phyloP scores from a whole-genome alignment of 331 rosid genomes.

The Rosa hybrid region DNA sequence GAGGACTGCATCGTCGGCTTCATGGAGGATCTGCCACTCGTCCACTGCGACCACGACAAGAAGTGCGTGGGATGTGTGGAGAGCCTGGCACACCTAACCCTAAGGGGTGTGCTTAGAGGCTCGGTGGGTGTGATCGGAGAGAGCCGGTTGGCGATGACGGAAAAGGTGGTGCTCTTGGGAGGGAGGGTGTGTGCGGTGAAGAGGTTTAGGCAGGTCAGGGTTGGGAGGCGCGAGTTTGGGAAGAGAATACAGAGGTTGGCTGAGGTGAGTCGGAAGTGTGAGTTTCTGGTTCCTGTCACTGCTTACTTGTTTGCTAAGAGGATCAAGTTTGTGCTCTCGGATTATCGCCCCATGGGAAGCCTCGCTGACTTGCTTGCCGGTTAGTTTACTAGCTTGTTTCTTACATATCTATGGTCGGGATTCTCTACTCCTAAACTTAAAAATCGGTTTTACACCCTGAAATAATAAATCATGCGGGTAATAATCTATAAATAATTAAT shows the following conservation, averaged over 20 bases:
- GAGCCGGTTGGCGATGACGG: conserved; percentile 30
- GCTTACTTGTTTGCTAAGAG: conserved; percentile 35
- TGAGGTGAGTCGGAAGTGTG: conserved; percentile 6
- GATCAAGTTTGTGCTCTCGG: conserved; percentile 30
- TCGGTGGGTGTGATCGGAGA: conserved; percentile 35
- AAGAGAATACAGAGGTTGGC: conserved; percentile 26
- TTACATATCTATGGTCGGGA: background rate
- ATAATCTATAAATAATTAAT: too few relatives aligned
- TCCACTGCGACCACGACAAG: conserved; percentile 20
- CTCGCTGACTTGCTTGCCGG: conserved; percentile 34
- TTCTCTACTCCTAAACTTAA: background rate
- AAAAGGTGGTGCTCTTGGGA: conserved; percentile 29
- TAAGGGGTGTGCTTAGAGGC: conserved; percentile 27
- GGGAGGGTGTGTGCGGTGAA: conserved; percentile 30
- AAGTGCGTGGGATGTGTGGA: conserved; percentile 2
- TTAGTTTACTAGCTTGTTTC: background rate
- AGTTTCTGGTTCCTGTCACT: conserved; percentile 22
- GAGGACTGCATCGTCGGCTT: conserved; percentile 31
- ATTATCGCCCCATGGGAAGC: conserved; percentile 36
- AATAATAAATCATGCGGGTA: too few relatives aligned
- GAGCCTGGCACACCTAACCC: conserved; percentile 14
- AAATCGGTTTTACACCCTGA: too few relatives aligned
- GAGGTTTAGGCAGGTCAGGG: conserved; percentile 28
- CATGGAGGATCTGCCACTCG: conserved; percentile 30
- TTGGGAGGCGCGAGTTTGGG: conserved; percentile 25